A percentile compares a stretch with the other conserved stretches of the same genome.
Evolutionary conservation across 106 monocot genomes (phyloP).

Genomic region (Acorus gramineus): DNA sequence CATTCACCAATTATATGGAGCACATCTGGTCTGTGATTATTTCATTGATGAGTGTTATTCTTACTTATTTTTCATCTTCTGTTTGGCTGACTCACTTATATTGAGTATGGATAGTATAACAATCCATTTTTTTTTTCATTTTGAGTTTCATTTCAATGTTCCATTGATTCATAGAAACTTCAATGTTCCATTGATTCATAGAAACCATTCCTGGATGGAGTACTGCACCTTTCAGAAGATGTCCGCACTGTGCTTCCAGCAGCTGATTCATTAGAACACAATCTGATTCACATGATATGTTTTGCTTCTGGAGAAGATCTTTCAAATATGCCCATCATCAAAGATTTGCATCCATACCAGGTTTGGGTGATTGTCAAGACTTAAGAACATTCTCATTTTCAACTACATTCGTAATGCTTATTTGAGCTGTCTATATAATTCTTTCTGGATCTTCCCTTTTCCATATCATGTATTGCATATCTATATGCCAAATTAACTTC

Average conservation of each 20-base stretch:
- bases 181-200: conserved; percentile 17
- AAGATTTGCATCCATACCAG: conserved; percentile 42
- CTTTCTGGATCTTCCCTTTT: no score
- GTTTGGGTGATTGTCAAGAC: conserved; percentile 5
- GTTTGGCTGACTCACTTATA: no score
- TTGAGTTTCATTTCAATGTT: no score
- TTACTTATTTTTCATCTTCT: not conserved
- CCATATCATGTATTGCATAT: no score
- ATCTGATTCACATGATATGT: conserved; percentile 22
- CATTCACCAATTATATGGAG: conserved; percentile 49
- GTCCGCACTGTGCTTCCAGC: conserved; percentile 41
- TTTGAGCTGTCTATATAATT: no score
- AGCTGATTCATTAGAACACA: conserved; percentile 45
- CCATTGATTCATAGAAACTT: conserved; percentile 25
- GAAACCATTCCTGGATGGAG: conserved; percentile 49
- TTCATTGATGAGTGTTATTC: not conserved
- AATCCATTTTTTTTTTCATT: no score
- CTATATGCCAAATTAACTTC: no score
- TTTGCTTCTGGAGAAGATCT: conserved; percentile 17
- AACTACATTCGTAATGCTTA: no score
- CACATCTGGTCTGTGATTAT: conserved; percentile 32
- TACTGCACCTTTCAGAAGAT: conserved; percentile 28
- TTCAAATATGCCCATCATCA: conserved; percentile 3
- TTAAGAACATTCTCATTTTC: not conserved
- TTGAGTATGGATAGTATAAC: no score